Evolutionary conservation across 139 green algal genomes (phyloP).

Genomic region (Desmodesmus armatus): DNA sequence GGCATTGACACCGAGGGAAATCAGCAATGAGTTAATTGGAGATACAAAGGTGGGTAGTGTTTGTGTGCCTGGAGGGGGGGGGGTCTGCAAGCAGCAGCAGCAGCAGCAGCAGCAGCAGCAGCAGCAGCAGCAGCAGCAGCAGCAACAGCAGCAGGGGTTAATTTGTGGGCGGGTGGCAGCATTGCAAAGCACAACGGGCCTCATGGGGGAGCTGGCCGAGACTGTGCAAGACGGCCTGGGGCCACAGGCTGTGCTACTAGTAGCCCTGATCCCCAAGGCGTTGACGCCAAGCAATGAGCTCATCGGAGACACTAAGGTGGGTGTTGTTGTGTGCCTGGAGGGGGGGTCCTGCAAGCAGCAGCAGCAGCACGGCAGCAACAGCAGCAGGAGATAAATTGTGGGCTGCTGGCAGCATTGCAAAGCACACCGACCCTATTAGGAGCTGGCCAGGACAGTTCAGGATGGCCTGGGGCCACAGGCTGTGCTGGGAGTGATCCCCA

Average conservation of each 20-base stretch:
- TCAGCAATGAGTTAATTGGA: constrained; percentile 45
- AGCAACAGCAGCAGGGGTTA: not conserved
- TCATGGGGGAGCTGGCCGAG: constrained; percentile 85
- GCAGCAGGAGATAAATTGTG: not conserved
- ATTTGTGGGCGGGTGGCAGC: not conserved
- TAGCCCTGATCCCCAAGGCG: constrained; percentile 72
- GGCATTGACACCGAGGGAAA: constrained; percentile 62
- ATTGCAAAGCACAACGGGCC: constrained; percentile 65
- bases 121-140: constrained; percentile 2
- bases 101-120: not conserved
- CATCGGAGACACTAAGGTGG: constrained; percentile 56
- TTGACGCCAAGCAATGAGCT: constrained; percentile 50
- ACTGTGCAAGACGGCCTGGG: constrained; percentile 57
- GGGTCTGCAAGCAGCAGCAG: not conserved
- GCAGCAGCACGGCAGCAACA: not conserved
- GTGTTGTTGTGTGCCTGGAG: not conserved
- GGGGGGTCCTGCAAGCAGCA: not conserved
- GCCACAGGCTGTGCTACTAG: constrained; percentile 70
- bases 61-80: not conserved
- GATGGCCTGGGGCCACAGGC: constrained; percentile 56
- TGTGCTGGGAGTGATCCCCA: constrained; percentile 87
- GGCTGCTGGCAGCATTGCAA: not conserved
- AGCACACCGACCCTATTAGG: constrained; percentile 86
- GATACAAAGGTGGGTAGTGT: constrained; percentile 53
- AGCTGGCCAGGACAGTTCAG: constrained; percentile 26